phyloP scores from a whole-genome alignment of 805 yeast genomes.

The Saccharomycopsis sp. region DNA sequence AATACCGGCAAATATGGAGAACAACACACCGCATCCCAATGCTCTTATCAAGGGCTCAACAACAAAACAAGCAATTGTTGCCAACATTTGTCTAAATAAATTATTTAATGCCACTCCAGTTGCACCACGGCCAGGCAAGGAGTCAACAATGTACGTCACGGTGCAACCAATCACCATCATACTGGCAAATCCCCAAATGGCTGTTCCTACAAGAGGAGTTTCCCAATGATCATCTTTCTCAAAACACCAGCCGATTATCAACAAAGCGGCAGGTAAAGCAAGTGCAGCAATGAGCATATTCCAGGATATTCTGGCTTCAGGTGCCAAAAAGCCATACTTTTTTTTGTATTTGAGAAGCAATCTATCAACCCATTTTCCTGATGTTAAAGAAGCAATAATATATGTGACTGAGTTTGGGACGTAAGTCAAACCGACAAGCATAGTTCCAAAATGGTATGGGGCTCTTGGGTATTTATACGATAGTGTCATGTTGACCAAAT shows the following conservation, averaged over 20 bases:
- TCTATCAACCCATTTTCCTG: conserved; percentile 74
- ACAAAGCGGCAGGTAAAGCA: conserved; percentile 54
- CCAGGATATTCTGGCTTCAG: conserved; percentile 75
- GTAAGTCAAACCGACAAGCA: conserved; percentile 68
- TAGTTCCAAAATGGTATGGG: conserved; percentile 65
- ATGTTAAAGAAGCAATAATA: conserved; percentile 66
- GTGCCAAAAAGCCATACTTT: conserved; percentile 60
- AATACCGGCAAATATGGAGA: conserved; percentile 58
- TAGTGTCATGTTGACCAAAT: conserved; percentile 69
- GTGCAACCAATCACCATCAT: conserved; percentile 82
- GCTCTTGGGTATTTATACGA: conserved; percentile 51
- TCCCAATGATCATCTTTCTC: conserved; percentile 65
- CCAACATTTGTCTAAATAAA: conserved; percentile 62
- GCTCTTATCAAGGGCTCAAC: conserved; percentile 65
- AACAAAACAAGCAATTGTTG: conserved; percentile 70
- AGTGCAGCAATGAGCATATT: conserved; percentile 62
- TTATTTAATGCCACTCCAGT: conserved; percentile 84
- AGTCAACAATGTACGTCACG: conserved; percentile 74
- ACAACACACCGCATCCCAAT: conserved; percentile 65
- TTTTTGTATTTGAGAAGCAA: conserved; percentile 46
- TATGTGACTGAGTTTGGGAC: conserved; percentile 81
- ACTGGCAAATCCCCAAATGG: conserved; percentile 73
- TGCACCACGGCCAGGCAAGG: conserved; percentile 82
- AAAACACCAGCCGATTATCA: conserved; percentile 81
- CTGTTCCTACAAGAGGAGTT: conserved; percentile 74